Percentiles rank a stretch among this genome's conserved stretches.
These are phyloP conservation scores for Caryocar brasiliense DNA, from an alignment of 441 rosid genomes.

Conservation along the genomic window DNA sequence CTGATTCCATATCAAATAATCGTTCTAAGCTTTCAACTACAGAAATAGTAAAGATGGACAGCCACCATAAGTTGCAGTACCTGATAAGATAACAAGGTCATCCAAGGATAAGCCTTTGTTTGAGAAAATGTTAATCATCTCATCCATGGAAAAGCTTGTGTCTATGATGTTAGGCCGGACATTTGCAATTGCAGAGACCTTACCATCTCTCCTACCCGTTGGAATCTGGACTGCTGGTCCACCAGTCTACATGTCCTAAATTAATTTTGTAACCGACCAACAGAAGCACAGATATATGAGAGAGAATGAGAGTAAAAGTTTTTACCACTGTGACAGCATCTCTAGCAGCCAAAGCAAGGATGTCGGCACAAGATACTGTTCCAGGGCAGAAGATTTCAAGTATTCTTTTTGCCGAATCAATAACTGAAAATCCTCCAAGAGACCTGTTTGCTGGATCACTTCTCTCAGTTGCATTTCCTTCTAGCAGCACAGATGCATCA, in stretches of 20 bases:
- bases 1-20: no score
- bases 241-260: conserved; percentile 30
- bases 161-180: conserved; percentile 73
- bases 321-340: conserved; percentile 55
- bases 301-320: neutral
- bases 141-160: conserved; percentile 62
- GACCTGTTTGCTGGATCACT: conserved; percentile 52
- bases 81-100: conserved; percentile 70
- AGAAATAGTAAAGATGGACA: neutral
- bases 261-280: conserved; percentile 2
- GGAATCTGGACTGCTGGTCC: conserved; percentile 47
- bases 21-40: no score
- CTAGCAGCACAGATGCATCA: conserved; percentile 50
- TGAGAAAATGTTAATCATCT: conserved; percentile 53
- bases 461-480: conserved; percentile 53
- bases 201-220: conserved; percentile 60
- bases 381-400: conserved; percentile 54
- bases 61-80: conserved; percentile 18
- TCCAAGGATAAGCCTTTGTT: conserved; percentile 66
- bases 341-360: conserved; percentile 52
- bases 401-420: conserved; percentile 42
- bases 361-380: conserved; percentile 54
- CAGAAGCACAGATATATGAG: neutral
- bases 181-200: conserved; percentile 30
- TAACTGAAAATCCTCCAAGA: conserved; percentile 47